phyloP scores from a whole-genome alignment of 2,329 filamentous ascomycete species.

The Fusarium albosuccineum region DNA sequence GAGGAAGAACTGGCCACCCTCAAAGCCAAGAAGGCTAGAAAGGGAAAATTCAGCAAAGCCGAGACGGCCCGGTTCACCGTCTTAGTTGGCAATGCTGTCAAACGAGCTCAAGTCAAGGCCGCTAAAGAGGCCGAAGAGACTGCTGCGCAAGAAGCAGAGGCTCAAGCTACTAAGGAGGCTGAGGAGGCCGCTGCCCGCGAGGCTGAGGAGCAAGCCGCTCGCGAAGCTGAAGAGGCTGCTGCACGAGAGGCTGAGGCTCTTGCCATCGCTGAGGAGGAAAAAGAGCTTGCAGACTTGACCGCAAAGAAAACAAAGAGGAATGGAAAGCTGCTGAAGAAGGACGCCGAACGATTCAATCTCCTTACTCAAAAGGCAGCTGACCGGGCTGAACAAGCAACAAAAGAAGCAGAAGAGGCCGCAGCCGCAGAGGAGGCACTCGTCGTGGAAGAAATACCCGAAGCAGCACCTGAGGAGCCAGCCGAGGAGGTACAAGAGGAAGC shows the following conservation, averaged over 20 bases:
- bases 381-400: constrained; percentile 45
- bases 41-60: constrained; percentile 44
- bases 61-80: constrained; percentile 40
- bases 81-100: constrained; percentile 36
- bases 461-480: constrained; percentile 31
- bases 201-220: constrained; percentile 30
- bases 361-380: constrained; percentile 31
- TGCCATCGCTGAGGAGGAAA: constrained; percentile 45
- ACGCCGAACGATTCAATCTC: constrained; percentile 37
- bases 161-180: constrained; percentile 33
- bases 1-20: constrained; percentile 41
- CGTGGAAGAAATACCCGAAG: constrained; percentile 45
- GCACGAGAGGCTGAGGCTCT: constrained; percentile 48
- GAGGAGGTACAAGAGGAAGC: constrained; percentile 18
- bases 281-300: constrained; percentile 40
- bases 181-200: constrained; percentile 46
- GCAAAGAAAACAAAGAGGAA: constrained; percentile 41
- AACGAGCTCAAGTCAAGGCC: constrained; percentile 42
- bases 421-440: constrained; percentile 38
- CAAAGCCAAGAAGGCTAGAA: constrained; percentile 51
- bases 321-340: constrained; percentile 43
- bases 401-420: constrained; percentile 46
- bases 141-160: constrained; percentile 28
- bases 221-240: constrained; percentile 32
- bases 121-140: constrained; percentile 37